A percentile compares a stretch with the other conserved stretches of the same genome.
Evolutionary conservation across 139 green algal species (phyloP).

Genomic region (Auxenochlorella protothecoides): DNA sequence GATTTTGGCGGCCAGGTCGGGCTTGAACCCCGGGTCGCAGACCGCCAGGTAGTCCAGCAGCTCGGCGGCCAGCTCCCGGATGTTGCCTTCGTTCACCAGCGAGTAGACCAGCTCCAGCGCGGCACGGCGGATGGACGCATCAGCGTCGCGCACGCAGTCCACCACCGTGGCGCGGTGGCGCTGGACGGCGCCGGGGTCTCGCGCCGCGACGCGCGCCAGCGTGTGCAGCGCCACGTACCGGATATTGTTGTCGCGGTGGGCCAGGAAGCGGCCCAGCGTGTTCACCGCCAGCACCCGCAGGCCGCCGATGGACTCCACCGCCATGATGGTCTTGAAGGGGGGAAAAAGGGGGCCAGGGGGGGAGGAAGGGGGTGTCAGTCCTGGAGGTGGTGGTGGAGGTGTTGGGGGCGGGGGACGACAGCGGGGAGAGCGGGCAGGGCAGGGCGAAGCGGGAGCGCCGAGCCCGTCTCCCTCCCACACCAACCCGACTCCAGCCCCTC

Average conservation of each 20-base stretch:
- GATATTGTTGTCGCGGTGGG: constrained; percentile 79
- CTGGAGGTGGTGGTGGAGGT: constrained; percentile 16
- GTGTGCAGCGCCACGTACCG: constrained; percentile 96
- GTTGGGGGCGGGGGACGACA: neutral
- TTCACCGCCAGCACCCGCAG: constrained; percentile 95
- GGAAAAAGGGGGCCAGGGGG: neutral
- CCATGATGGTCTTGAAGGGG: constrained; percentile 73
- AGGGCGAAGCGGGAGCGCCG: neutral
- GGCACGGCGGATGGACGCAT: constrained; percentile 49
- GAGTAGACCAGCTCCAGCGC: constrained; percentile 94
- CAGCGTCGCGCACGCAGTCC: constrained; percentile 86
- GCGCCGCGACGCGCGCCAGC: constrained; percentile 68
- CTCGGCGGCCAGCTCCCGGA: constrained; percentile 72
- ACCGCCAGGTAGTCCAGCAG: constrained; percentile 92
- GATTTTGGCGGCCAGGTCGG: constrained; percentile 87
- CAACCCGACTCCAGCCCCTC: too few relatives aligned
- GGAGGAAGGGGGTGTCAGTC: neutral
- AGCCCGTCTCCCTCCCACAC: neutral
- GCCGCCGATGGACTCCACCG: constrained; percentile 78
- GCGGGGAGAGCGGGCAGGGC: neutral
- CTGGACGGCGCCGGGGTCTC: constrained; percentile 84
- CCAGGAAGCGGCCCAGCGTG: constrained; percentile 85
- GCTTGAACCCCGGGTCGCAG: constrained; percentile 89
- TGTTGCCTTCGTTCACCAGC: constrained; percentile 76
- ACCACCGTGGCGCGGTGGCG: constrained; percentile 90